Conservation (phyloP, 345 rosid species). For the Mangifera indica region DNA sequence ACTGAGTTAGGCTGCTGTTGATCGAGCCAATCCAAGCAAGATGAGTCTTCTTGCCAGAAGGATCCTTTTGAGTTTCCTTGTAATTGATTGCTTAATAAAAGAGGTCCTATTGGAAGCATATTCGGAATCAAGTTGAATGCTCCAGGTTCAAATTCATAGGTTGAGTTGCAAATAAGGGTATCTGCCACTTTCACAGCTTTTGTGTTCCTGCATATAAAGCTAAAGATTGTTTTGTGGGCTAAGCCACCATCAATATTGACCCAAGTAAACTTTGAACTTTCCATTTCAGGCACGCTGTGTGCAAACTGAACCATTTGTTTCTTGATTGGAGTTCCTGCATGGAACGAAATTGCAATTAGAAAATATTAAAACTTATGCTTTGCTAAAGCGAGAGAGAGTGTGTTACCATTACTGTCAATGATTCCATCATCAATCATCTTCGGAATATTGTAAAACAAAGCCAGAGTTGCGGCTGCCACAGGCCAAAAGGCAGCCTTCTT, state of each 20-base stretch:
- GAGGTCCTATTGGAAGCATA: slow-evolving; percentile 34
- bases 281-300: not conserved
- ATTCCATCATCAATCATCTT: slow-evolving; percentile 3
- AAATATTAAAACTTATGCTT: too few species aligned
- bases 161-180: slow-evolving; percentile 24
- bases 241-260: not conserved
- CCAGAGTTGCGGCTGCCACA: not conserved
- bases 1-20: slow-evolving; percentile 32
- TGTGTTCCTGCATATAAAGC: not conserved
- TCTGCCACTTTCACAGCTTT: not conserved
- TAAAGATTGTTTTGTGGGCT: not conserved
- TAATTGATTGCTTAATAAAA: not conserved
- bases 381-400: too few species aligned
- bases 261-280: not conserved
- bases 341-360: not conserved
- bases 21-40: slow-evolving; percentile 37
- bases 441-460: not conserved
- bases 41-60: slow-evolving; percentile 32
- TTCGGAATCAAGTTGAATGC: slow-evolving; percentile 9
- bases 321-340: not conserved
- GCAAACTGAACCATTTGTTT: not conserved
- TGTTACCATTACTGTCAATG: too few species aligned
- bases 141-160: slow-evolving; percentile 33
- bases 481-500: not conserved
- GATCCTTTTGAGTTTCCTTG: slow-evolving; percentile 23